Conservation (phyloP, 148 eudicot genomes). For the Pharnaceum exiguum region DNA sequence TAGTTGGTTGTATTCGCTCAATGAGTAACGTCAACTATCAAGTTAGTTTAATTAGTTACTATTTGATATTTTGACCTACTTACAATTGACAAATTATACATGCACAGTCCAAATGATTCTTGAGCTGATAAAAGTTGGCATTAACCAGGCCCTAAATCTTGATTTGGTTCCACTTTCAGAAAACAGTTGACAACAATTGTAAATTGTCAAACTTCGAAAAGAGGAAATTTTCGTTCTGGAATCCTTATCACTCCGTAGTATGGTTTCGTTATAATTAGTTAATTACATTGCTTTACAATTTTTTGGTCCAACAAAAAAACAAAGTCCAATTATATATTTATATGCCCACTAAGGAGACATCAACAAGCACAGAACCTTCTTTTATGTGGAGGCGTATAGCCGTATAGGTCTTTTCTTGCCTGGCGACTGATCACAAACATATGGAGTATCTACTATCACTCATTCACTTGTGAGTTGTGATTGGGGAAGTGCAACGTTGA, state of each 20-base stretch:
- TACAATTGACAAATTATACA: no score
- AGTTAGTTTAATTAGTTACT: no score
- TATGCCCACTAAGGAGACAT: conserved; percentile 25
- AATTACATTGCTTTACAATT: not conserved
- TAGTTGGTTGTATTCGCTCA: no score
- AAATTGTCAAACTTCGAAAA: not conserved
- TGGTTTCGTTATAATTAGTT: not conserved
- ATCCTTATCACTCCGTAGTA: no score
- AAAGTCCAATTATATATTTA: conserved; percentile 4
- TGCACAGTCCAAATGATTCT: conserved; percentile 1
- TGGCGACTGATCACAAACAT: not conserved
- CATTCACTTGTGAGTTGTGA: no score
- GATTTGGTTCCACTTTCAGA: conserved; percentile 10
- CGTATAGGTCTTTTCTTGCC: conserved; percentile 3
- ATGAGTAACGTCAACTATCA: no score
- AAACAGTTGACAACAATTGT: conserved; percentile 18
- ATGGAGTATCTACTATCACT: not conserved
- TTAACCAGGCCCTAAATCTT: not conserved
- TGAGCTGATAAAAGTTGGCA: conserved; percentile 9
- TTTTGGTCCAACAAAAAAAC: not conserved
- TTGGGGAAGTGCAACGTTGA: no score
- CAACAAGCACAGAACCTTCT: conserved; percentile 30
- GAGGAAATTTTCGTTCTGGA: not conserved
- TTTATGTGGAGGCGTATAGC: no score
- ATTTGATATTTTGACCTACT: no score